Base-by-base conservation (phyloP, 2,329 filamentous ascomycete genomes). In the Cladosporium sp. region DNA sequence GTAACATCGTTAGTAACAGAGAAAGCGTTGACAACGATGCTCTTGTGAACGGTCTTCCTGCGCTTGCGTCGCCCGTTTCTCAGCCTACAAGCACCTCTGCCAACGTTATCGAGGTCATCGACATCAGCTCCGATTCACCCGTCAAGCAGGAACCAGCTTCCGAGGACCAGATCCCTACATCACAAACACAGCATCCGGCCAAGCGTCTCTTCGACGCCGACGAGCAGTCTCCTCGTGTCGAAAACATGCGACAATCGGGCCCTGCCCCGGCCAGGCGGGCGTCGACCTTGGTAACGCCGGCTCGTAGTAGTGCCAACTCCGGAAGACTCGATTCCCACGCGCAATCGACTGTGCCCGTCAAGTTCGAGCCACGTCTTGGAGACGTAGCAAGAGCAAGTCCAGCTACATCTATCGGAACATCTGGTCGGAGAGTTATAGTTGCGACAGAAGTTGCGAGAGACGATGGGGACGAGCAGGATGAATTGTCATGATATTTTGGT, bases 391-490 rank as follows among this genome's bases (percentile, higher is more conserved):
- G 36, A 38, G 57, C 24, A 30, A 47, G 12, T n/a, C 38, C 36
- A 21, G 38, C 21, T 11, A 59, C 38, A 8, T 18, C 14, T 18
- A 28, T 26, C 6, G 59, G 14, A 15, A 30, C 59, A 4, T 60
- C 59, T 32, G 41, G 28, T 21, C 21, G 59, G 18, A 60, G 59
- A 30, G 18, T 60, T 24, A 28, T 60, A 14, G 14, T 49, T 28
- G 41, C 59, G 1, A 60, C 36, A 32, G 41, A 49, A 18, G 59
- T 60, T 15, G 24, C 26, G 24, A 49, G 15, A 21, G 59, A 51
- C n/a, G 41, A 49, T 14, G 41, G 30, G 15, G 59, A 60, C 7
- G 59, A 60, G 28, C 28, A 34, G 15, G 59, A 60, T 34, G 59
- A 60, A 28, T 24, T 60, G 28, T 51, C 59, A 3, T 60, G 38